Evolutionary conservation across 805 yeast genomes (phyloP).

Genomic region (Starmerella cellae): DNA sequence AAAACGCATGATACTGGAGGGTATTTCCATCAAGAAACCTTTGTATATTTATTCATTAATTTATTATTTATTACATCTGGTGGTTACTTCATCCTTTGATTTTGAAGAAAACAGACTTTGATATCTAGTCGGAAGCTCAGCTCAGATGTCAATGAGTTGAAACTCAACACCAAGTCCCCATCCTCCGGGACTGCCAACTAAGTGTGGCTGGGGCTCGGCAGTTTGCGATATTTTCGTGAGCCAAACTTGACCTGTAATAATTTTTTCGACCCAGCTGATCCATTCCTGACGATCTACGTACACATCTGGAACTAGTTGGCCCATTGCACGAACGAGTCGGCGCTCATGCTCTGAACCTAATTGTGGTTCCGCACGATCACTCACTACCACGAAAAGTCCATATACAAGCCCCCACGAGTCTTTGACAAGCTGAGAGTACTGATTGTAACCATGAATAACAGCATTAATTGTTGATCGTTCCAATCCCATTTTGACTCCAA

Average conservation of each 20-base stretch:
- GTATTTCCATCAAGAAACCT: no score
- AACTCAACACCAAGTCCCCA: constrained; percentile 20
- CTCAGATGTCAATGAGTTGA: background rate
- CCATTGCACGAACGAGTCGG: constrained; percentile 7
- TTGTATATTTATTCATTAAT: background rate
- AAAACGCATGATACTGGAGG: no score
- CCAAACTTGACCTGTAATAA: constrained; percentile 28
- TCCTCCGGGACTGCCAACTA: constrained; percentile 18
- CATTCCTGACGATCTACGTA: constrained; percentile 22
- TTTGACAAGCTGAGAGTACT: constrained; percentile 25
- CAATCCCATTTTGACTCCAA: constrained; percentile 12
- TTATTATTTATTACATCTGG: background rate
- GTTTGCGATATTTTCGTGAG: constrained; percentile 20
- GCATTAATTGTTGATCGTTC: constrained; percentile 9
- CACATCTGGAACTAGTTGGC: constrained; percentile 7
- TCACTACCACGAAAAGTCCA: constrained; percentile 24
- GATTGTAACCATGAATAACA: constrained; percentile 22
- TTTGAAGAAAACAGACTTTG: no score
- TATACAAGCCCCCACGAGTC: constrained; percentile 28
- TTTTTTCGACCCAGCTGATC: constrained; percentile 25
- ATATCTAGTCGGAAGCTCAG: no score
- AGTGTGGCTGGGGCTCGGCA: constrained; percentile 16
- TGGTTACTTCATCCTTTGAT: no score
- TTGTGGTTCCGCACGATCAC: constrained; percentile 25
- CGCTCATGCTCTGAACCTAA: constrained; percentile 9